phyloP scores from a whole-genome alignment of 2,329 filamentous ascomycete species.

The Hortaea werneckii region DNA sequence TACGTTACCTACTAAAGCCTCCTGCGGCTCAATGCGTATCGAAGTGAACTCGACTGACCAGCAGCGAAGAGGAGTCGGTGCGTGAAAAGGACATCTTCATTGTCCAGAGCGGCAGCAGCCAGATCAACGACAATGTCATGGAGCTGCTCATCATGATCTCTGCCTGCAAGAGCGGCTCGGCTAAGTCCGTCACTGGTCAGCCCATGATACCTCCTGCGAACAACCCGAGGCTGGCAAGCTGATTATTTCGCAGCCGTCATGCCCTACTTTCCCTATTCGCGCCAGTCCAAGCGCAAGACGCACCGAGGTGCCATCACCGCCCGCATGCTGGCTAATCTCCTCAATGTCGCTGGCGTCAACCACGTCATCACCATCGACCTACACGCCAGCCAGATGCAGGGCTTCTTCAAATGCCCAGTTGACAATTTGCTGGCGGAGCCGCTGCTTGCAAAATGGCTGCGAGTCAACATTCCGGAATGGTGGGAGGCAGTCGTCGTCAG shows the following conservation, averaged over 20 bases:
- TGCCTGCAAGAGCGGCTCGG: conserved; percentile 93
- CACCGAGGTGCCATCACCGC: conserved; percentile 94
- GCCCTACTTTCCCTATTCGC: conserved; percentile 97
- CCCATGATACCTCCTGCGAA: conserved; percentile 11
- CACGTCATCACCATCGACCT: conserved; percentile 97
- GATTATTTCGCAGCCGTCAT: conserved; percentile 54
- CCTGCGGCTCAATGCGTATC: not conserved
- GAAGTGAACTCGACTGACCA: conserved; percentile 12
- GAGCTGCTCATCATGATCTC: conserved; percentile 98
- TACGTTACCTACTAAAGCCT: conserved; percentile 12
- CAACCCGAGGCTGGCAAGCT: not conserved
- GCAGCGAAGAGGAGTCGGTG: conserved; percentile 49
- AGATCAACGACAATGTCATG: conserved; percentile 98
- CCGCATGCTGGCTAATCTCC: conserved; percentile 90
- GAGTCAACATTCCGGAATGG: conserved; percentile 79
- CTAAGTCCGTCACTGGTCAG: conserved; percentile 90
- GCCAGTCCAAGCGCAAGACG: conserved; percentile 98
- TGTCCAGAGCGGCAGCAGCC: conserved; percentile 88
- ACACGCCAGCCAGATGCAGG: conserved; percentile 92
- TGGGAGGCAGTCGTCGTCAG: conserved; percentile 88
- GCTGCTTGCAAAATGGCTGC: conserved; percentile 90
- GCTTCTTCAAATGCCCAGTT: conserved; percentile 95
- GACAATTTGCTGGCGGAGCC: conserved; percentile 96
- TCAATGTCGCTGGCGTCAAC: conserved; percentile 87
- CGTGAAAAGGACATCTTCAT: conserved; percentile 99